Conservation (phyloP, 139 green algal species). For the Tetradesmus obliquus region DNA sequence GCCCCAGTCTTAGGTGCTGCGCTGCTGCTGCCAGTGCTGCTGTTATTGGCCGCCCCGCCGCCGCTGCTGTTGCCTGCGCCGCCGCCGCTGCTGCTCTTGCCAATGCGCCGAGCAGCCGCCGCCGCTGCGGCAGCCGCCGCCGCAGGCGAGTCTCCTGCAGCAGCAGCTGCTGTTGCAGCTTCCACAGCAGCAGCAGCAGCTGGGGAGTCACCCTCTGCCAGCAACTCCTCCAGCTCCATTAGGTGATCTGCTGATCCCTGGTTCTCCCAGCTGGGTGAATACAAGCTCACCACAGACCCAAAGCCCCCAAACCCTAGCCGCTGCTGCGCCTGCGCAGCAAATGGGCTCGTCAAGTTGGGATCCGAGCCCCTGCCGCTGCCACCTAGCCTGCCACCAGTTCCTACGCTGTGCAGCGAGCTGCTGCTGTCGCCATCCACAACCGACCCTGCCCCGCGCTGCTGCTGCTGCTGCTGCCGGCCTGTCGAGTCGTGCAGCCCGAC, state of each 20-base stretch:
- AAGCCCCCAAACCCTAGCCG: constrained; percentile 9
- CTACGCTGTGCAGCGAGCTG: background rate
- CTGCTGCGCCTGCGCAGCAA: constrained; percentile 2
- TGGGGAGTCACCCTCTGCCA: background rate
- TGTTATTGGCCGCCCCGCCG: background rate
- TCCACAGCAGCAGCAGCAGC: constrained; percentile 32
- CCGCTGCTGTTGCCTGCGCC: background rate
- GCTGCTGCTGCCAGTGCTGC: background rate
- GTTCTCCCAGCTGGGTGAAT: background rate
- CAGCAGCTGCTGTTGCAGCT: background rate
- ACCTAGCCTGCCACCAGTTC: background rate
- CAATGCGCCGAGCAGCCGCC: background rate
- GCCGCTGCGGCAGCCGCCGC: background rate
- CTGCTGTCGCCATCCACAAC: background rate
- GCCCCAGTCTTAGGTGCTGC: background rate
- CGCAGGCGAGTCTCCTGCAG: background rate
- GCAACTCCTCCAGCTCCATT: background rate
- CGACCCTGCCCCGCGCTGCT: background rate
- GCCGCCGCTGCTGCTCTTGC: background rate
- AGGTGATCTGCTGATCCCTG: background rate
- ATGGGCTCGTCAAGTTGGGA: background rate
- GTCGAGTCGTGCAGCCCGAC: background rate
- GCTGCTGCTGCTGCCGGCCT: constrained; percentile 13
- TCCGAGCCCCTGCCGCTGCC: background rate
- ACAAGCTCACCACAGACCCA: constrained; percentile 25